Base-by-base conservation (phyloP, 306 rosid genomes). In the Clitoria ternatea region DNA sequence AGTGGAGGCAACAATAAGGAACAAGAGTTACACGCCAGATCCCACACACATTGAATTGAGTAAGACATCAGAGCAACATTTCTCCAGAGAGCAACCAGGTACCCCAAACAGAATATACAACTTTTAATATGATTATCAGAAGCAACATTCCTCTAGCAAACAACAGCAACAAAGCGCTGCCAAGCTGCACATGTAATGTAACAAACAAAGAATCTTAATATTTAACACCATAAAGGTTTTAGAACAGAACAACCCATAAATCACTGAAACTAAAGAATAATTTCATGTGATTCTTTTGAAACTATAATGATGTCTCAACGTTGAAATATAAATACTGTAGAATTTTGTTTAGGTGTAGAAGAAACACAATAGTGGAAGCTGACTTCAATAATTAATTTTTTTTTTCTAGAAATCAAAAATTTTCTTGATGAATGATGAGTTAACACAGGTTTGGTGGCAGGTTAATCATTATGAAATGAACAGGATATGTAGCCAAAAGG, bases 151-250 rank as follows among this genome's bases (percentile, higher is more conserved):
- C 83, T 94, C 98, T 64, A 94, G 56, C 84, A 94, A 24, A 77
- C 89, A 94, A 75, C 98, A 90, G 79, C 97, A 94, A 78, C 93
- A 94, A 32, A 94, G 85, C 1, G 94, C 90, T 22, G 92, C 78
- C 72, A 90, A 81, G 79, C 98, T 90, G 96, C 86, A 77, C 56
- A 66, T 39, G 43, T 14, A 45, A 68, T 78, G 37, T 7, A 62
- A 77, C 32, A 53, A 63, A n/a, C n/a, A n/a, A 63, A 48, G 33
- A 32, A 72, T 44, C 48, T 9, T 26, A 48, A 52, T 22, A 70
- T 55, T 35, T 52, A 47, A 35, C 29, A 26, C 61, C 19, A 44
- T 23, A 70, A 69, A 53, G 20, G 29, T 1, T 11, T 23, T 3
- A 66, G 19, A 64, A 53, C 40, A 57, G 27, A 10, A 20, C 5